These are phyloP conservation scores for Aureobasidium sp. DNA, from an alignment of 2,329 filamentous ascomycete genomes.

Conservation along the genomic window DNA sequence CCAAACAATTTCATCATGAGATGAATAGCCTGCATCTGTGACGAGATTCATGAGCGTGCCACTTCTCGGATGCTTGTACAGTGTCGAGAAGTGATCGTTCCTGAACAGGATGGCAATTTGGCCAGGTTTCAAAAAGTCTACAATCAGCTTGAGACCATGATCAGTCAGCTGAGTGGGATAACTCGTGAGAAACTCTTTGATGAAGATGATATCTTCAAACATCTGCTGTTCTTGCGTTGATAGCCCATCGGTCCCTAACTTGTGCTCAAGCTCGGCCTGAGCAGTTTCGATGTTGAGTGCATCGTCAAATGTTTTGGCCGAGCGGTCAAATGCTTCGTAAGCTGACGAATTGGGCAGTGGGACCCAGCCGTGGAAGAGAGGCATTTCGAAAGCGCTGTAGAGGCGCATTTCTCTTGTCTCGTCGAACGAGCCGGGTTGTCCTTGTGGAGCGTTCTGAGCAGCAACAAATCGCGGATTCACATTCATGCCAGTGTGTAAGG, in stretches of 20 bases:
- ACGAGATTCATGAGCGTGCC: slow-evolving; percentile 72
- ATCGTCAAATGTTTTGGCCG: slow-evolving; percentile 81
- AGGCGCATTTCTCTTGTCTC: slow-evolving; percentile 81
- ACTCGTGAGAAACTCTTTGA: slow-evolving; percentile 64
- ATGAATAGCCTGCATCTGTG: slow-evolving; percentile 83
- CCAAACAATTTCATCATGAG: slow-evolving; percentile 89
- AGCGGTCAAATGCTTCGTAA: slow-evolving; percentile 61
- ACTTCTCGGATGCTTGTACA: slow-evolving; percentile 79
- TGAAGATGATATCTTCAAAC: slow-evolving; percentile 65
- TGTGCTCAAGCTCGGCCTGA: slow-evolving; percentile 80
- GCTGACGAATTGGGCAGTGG: slow-evolving; percentile 58
- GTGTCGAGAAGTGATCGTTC: slow-evolving; percentile 92
- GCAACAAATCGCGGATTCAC: slow-evolving; percentile 86
- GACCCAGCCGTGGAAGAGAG: slow-evolving; percentile 89
- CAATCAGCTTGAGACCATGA: slow-evolving; percentile 69
- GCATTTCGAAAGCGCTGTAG: slow-evolving; percentile 81
- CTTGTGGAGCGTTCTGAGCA: slow-evolving; percentile 35
- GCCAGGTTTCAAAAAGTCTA: slow-evolving; percentile 61
- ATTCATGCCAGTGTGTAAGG: slow-evolving; percentile 93
- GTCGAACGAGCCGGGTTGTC: slow-evolving; percentile 66
- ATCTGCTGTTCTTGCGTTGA: slow-evolving; percentile 65
- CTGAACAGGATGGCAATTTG: slow-evolving; percentile 86
- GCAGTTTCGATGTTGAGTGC: slow-evolving; percentile 81
- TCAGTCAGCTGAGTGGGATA: slow-evolving; percentile 83
- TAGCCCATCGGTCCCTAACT: slow-evolving; percentile 57